Evolutionary conservation across 352 stramenopile species (phyloP).

Genomic region (Bremia lactucae): DNA sequence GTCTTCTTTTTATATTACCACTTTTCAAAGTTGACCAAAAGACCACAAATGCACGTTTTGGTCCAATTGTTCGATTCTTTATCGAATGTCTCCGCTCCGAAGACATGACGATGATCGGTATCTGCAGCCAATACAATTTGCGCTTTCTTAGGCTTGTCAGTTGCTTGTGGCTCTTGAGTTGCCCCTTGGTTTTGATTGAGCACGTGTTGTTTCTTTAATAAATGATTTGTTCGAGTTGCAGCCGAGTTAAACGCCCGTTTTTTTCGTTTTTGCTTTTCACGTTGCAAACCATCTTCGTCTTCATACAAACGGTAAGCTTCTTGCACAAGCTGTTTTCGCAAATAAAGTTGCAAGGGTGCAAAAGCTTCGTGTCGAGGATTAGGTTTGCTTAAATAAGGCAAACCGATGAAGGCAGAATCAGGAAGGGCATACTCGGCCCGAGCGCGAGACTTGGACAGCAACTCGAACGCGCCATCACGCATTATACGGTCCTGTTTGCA

Average conservation of each 20-base stretch:
- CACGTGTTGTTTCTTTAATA: slow-evolving; percentile 37
- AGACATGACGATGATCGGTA: slow-evolving; percentile 54
- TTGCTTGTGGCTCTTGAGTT: slow-evolving; percentile 1
- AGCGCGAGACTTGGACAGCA: slow-evolving; percentile 49
- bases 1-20: slow-evolving; percentile 34
- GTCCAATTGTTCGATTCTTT: slow-evolving; percentile 27
- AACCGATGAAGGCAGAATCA: slow-evolving; percentile 42
- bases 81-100: slow-evolving; percentile 29
- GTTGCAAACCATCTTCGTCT: slow-evolving; percentile 28
- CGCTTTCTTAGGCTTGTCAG: slow-evolving; percentile 4
- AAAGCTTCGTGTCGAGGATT: slow-evolving; percentile 62
- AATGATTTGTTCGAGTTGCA: slow-evolving; percentile 41
- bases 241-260: slow-evolving; percentile 37
- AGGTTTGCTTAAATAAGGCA: slow-evolving; percentile 39
- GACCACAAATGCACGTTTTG: slow-evolving; percentile 46
- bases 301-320: slow-evolving; percentile 45
- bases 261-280: slow-evolving; percentile 35
- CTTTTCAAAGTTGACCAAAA: slow-evolving; percentile 64
- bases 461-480: slow-evolving; percentile 39
- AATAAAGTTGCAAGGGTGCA: slow-evolving; percentile 51
- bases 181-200: slow-evolving; percentile 8
- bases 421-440: slow-evolving; percentile 49
- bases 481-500: slow-evolving; percentile 56
- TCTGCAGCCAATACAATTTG: slow-evolving; percentile 32
- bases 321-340: slow-evolving; percentile 38